Evolutionary conservation across 495 filamentous ascomycete species (phyloP).

Genomic region (Usnea hakonensis): DNA sequence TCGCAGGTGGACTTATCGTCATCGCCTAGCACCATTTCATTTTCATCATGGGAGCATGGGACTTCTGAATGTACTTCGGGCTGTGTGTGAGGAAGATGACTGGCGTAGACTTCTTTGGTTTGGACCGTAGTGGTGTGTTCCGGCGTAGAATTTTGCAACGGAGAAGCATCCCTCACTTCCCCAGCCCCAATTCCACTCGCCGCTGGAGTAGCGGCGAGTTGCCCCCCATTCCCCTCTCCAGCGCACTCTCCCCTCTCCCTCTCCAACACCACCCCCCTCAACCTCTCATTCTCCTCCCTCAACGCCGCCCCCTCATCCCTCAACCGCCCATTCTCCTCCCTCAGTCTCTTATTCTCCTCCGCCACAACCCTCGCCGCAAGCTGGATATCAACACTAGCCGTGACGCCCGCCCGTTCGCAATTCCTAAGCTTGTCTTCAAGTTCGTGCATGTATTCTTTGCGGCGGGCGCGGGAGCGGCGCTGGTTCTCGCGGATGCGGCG

Average conservation of each 20-base stretch:
- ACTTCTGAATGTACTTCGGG: neutral
- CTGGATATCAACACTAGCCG: conserved; percentile 56
- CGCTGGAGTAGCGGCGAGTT: neutral
- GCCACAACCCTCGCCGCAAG: conserved; percentile 53
- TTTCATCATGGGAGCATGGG: neutral
- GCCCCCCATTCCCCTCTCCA: neutral
- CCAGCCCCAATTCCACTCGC: neutral
- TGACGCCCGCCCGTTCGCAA: conserved; percentile 50
- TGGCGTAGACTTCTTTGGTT: neutral
- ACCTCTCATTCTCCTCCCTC: neutral
- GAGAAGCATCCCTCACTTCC: neutral
- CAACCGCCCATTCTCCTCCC: conserved; percentile 23
- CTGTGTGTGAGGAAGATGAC: neutral
- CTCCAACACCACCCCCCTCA: neutral
- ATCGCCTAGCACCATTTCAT: neutral
- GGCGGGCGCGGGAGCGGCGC: conserved; percentile 64
- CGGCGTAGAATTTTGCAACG: neutral
- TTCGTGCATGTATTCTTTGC: conserved; percentile 66
- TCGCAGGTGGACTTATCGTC: conserved; percentile 24
- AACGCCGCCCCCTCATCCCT: neutral
- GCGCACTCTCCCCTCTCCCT: neutral
- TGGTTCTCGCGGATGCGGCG: conserved; percentile 61
- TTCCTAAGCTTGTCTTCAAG: conserved; percentile 57
- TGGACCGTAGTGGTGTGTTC: neutral
- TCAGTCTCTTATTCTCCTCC: conserved; percentile 54